phyloP scores from a whole-genome alignment of 1,139 yeast genomes.

The Magnusiomyces magnusii region DNA sequence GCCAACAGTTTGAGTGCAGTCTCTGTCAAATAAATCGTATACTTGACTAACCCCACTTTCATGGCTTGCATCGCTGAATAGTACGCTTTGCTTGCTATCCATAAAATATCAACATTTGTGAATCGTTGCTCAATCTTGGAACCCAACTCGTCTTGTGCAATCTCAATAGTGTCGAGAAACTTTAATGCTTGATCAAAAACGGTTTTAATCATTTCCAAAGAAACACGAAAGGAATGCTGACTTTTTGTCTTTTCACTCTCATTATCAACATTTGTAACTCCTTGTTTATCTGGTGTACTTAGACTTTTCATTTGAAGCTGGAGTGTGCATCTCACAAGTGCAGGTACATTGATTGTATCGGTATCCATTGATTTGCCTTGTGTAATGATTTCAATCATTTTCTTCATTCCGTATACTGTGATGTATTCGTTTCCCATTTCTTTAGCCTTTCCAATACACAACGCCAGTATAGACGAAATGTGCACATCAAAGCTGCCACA shows the following conservation, averaged over 20 bases:
- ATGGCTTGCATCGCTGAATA: conserved; percentile 15
- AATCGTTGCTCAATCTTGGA: background rate
- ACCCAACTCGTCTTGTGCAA: background rate
- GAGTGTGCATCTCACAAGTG: conserved; percentile 13
- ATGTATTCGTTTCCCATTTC: conserved; percentile 9
- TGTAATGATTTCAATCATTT: conserved; percentile 13
- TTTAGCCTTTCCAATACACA: conserved; percentile 15
- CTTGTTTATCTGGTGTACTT: background rate
- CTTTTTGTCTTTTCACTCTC: background rate
- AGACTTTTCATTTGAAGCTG: conserved; percentile 13
- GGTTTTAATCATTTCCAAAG: background rate
- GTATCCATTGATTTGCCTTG: background rate
- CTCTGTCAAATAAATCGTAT: conserved; percentile 8
- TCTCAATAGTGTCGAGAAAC: background rate
- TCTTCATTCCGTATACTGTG: conserved; percentile 12
- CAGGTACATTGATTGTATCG: conserved; percentile 13
- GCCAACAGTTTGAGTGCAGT: conserved; percentile 4
- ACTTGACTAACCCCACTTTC: conserved; percentile 9
- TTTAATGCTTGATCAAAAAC: background rate
- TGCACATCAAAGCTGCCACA: background rate
- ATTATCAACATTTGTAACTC: background rate
- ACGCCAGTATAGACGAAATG: conserved; percentile 9
- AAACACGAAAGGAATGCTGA: background rate
- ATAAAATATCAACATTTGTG: conserved; percentile 10
- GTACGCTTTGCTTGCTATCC: conserved; percentile 16